These are phyloP conservation scores for Jamesozyma hellenica DNA, from an alignment of 805 yeast species.

Conservation along the genomic window DNA sequence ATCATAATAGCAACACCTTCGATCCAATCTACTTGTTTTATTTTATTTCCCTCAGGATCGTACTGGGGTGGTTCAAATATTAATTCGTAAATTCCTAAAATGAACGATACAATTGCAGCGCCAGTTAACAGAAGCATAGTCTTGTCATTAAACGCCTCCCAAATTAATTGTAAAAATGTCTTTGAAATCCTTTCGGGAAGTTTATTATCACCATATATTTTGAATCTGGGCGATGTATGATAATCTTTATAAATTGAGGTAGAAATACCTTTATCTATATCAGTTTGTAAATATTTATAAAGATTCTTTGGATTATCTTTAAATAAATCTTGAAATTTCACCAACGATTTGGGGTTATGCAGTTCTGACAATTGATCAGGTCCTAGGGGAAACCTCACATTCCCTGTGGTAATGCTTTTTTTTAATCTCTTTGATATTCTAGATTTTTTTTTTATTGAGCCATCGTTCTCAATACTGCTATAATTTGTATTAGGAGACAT, in stretches of 20 bases:
- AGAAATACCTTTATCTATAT: constrained; percentile 16
- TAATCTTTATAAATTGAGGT: constrained; percentile 4
- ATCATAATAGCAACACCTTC: constrained; percentile 96
- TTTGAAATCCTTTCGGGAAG: constrained; percentile 67
- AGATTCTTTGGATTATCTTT: constrained; percentile 15
- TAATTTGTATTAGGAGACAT: background rate
- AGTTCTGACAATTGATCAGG: constrained; percentile 16
- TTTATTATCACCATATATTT: constrained; percentile 56
- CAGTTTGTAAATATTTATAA: constrained; percentile 17
- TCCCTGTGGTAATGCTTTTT: background rate
- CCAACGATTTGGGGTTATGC: constrained; percentile 28
- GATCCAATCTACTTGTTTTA: constrained; percentile 93
- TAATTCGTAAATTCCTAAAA: constrained; percentile 84
- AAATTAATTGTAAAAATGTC: constrained; percentile 56
- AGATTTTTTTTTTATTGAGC: no score
- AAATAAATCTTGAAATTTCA: constrained; percentile 17
- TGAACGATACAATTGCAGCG: constrained; percentile 84
- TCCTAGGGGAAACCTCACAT: constrained; percentile 1
- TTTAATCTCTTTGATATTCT: background rate
- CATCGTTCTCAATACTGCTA: background rate
- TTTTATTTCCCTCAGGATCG: constrained; percentile 65
- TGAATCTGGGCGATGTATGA: constrained; percentile 8
- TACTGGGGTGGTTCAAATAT: constrained; percentile 72
- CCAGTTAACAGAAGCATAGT: constrained; percentile 72
- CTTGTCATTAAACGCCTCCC: constrained; percentile 83